Evolutionary conservation across 164 flowering plant genomes (phyloP).

Genomic region (Buxus sempervirens): DNA sequence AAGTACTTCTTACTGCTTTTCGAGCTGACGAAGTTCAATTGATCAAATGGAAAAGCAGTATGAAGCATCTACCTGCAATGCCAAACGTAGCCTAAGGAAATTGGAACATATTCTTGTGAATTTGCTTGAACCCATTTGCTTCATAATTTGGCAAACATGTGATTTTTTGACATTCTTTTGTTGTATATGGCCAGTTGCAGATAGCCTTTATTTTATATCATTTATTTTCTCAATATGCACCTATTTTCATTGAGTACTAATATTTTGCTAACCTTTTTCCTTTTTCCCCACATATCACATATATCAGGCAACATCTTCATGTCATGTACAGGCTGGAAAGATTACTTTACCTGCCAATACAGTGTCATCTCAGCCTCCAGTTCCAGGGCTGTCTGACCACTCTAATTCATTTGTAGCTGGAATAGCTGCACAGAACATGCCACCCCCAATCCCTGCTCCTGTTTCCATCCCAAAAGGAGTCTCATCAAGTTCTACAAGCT

Average conservation of each 20-base stretch:
- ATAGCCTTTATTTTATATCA: too few relatives aligned
- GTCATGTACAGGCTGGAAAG: constrained; percentile 18
- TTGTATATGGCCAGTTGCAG: too few relatives aligned
- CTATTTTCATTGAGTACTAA: not conserved
- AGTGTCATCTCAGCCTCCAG: constrained; percentile 27
- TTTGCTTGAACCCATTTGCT: too few relatives aligned
- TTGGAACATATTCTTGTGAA: too few relatives aligned
- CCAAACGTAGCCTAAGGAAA: too few relatives aligned
- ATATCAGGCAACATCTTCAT: constrained; percentile 24
- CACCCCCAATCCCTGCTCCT: constrained; percentile 25
- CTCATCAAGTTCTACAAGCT: constrained; percentile 19
- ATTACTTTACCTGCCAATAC: constrained; percentile 15
- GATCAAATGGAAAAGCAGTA: too few relatives aligned
- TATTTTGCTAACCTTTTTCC: not conserved
- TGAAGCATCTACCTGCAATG: too few relatives aligned
- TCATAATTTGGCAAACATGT: too few relatives aligned
- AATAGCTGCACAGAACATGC: constrained; percentile 15
- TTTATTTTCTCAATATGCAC: not conserved
- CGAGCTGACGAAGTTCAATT: too few relatives aligned
- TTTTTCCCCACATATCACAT: constrained; percentile 6
- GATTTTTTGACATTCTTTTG: too few relatives aligned
- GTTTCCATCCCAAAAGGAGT: constrained; percentile 17
- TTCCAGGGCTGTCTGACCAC: constrained; percentile 23
- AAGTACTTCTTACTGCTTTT: too few relatives aligned
- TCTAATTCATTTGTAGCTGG: constrained; percentile 23